Conservation (phyloP, 2,329 filamentous ascomycete species). For the Sordariomycetes sp. region DNA sequence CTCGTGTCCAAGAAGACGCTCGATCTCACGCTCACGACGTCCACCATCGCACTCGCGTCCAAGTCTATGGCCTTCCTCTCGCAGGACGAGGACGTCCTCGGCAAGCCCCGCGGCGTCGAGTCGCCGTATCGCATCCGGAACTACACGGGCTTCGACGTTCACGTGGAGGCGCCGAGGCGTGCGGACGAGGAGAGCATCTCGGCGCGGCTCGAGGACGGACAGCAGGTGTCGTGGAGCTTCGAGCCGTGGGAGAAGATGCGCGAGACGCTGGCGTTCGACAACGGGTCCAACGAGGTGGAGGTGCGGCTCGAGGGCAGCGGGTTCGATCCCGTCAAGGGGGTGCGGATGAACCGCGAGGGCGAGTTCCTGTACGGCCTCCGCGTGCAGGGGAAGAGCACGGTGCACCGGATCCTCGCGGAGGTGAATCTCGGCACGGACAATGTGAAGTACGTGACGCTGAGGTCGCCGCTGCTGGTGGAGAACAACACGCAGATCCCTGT, state of each 20-base stretch:
- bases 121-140: slow-evolving; percentile 91
- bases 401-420: slow-evolving; percentile 86
- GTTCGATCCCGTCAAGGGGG: slow-evolving; percentile 81
- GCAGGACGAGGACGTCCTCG: slow-evolving; percentile 72
- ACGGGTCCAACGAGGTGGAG: slow-evolving; percentile 66
- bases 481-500: slow-evolving; percentile 96
- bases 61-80: slow-evolving; percentile 89
- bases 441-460: slow-evolving; percentile 93
- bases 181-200: slow-evolving; percentile 39
- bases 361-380: slow-evolving; percentile 83
- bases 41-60: slow-evolving; percentile 83
- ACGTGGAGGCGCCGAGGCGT: slow-evolving; percentile 31
- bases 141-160: slow-evolving; percentile 85
- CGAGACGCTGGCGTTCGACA: slow-evolving; percentile 81
- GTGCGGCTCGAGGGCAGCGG: slow-evolving; percentile 85
- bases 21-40: slow-evolving; percentile 85
- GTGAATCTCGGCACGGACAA: slow-evolving; percentile 89
- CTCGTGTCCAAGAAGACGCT: slow-evolving; percentile 81
- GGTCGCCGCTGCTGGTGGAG: slow-evolving; percentile 83
- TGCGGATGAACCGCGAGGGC: slow-evolving; percentile 87
- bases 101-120: slow-evolving; percentile 84
- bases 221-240: slow-evolving; percentile 91
- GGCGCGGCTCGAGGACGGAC: slow-evolving; percentile 72
- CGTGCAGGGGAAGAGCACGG: slow-evolving; percentile 72
- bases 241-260: slow-evolving; percentile 95